These are phyloP conservation scores for Lathyrus aphaca DNA, from an alignment of 306 rosid genomes.

Conservation along the genomic window DNA sequence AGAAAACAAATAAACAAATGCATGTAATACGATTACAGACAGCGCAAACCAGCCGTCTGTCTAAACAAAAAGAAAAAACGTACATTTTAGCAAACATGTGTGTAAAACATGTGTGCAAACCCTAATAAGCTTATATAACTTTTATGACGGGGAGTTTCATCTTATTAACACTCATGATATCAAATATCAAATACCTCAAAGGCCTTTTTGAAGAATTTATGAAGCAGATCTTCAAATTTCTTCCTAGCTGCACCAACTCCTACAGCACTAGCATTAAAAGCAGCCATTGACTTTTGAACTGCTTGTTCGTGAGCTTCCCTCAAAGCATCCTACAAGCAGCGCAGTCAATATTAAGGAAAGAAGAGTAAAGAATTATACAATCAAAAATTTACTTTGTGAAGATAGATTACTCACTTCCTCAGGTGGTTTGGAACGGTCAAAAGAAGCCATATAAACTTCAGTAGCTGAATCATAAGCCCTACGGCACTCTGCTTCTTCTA, in stretches of 20 bases:
- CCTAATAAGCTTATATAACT: slow-evolving; percentile 6
- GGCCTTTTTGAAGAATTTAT: slow-evolving; percentile 71
- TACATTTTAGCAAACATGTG: background rate
- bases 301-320: slow-evolving; percentile 94
- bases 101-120: background rate
- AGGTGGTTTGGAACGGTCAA: slow-evolving; percentile 76
- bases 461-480: slow-evolving; percentile 79
- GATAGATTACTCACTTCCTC: slow-evolving; percentile 77
- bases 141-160: background rate
- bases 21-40: background rate
- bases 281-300: slow-evolving; percentile 72
- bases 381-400: slow-evolving; percentile 28
- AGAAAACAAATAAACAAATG: background rate
- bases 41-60: background rate
- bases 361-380: slow-evolving; percentile 11
- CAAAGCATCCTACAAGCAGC: slow-evolving; percentile 64
- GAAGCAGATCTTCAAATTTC: slow-evolving; percentile 76
- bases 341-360: slow-evolving; percentile 36
- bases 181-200: slow-evolving; percentile 66
- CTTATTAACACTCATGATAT: slow-evolving; percentile 17
- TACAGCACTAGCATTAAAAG: slow-evolving; percentile 76
- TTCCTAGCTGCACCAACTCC: slow-evolving; percentile 88
- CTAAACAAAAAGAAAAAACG: background rate
- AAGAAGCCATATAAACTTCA: slow-evolving; percentile 71
- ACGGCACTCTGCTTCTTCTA: slow-evolving; percentile 93